Conservation (phyloP, 2,329 filamentous ascomycete species). For the Arachnomyces sp. region DNA sequence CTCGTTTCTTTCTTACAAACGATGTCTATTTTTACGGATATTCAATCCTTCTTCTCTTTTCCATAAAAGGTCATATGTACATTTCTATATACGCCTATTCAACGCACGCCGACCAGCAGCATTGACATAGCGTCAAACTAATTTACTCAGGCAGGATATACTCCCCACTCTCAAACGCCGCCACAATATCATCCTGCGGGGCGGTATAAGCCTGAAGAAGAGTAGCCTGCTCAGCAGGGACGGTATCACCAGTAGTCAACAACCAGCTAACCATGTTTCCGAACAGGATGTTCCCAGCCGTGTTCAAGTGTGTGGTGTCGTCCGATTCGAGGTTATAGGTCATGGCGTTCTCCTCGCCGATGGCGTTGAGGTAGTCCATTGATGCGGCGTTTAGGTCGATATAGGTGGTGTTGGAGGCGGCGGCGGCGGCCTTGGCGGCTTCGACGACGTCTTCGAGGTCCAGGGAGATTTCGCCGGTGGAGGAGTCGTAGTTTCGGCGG, state of each 20-base stretch:
- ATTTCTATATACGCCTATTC: no score
- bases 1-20: no score
- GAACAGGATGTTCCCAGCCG: slow-evolving; percentile 48
- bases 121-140: no score
- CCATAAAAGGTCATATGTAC: no score
- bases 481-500: slow-evolving; percentile 40
- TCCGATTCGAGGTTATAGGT: slow-evolving; percentile 41
- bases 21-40: no score
- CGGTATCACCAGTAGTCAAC: slow-evolving; percentile 13
- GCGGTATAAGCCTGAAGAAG: no score
- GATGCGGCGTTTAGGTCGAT: slow-evolving; percentile 49
- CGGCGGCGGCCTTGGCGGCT: slow-evolving; percentile 42
- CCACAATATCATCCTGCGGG: no score
- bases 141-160: no score
- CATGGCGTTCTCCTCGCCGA: slow-evolving; percentile 42
- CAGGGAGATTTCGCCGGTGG: slow-evolving; percentile 36
- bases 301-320: slow-evolving; percentile 54
- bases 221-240: no score
- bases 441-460: slow-evolving; percentile 42
- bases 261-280: slow-evolving; percentile 51
- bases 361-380: slow-evolving; percentile 43
- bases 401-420: slow-evolving; percentile 28
- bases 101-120: no score
- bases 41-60: no score
- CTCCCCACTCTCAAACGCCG: no score